phyloP scores from a whole-genome alignment of 805 yeast genomes.

The Saccharomyces eubayanus region DNA sequence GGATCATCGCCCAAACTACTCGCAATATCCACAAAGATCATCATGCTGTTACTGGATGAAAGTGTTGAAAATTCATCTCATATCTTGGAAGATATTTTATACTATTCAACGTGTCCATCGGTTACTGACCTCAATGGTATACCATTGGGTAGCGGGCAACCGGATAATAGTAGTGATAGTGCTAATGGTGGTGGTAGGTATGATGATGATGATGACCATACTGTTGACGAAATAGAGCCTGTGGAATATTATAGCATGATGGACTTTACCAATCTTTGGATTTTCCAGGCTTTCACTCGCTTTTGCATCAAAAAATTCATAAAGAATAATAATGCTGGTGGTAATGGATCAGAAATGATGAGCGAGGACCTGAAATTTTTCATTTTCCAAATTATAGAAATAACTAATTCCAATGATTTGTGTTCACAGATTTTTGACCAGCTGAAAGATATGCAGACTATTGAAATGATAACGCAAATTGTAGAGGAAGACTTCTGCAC shows the following conservation, averaged over 20 bases:
- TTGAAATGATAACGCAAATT: slow-evolving; percentile 12
- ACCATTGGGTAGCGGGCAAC: neutral
- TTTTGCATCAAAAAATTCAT: slow-evolving; percentile 9
- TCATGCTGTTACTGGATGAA: slow-evolving; percentile 10
- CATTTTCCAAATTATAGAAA: slow-evolving; percentile 16
- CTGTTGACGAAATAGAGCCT: slow-evolving; percentile 5
- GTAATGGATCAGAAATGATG: neutral
- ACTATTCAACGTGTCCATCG: slow-evolving; percentile 2
- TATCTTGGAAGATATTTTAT: slow-evolving; percentile 13
- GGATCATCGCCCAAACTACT: slow-evolving; percentile 16
- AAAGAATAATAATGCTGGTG: neutral
- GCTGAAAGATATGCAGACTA: slow-evolving; percentile 9
- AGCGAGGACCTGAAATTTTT: slow-evolving; percentile 7
- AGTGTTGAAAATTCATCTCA: slow-evolving; percentile 2
- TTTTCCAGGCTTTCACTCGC: slow-evolving; percentile 23
- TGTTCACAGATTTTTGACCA: slow-evolving; percentile 23
- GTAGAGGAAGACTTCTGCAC: slow-evolving; percentile 23
- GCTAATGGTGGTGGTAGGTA: neutral
- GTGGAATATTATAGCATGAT: slow-evolving; percentile 12
- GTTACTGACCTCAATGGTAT: neutral
- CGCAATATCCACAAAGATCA: slow-evolving; percentile 7
- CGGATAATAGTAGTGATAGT: too few relatives aligned
- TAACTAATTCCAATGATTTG: slow-evolving; percentile 18
- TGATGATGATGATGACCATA: slow-evolving; percentile 6
- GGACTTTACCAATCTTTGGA: slow-evolving; percentile 28